Conservation (phyloP, 2,329 filamentous ascomycete genomes). For the Botrytis tulipae region DNA sequence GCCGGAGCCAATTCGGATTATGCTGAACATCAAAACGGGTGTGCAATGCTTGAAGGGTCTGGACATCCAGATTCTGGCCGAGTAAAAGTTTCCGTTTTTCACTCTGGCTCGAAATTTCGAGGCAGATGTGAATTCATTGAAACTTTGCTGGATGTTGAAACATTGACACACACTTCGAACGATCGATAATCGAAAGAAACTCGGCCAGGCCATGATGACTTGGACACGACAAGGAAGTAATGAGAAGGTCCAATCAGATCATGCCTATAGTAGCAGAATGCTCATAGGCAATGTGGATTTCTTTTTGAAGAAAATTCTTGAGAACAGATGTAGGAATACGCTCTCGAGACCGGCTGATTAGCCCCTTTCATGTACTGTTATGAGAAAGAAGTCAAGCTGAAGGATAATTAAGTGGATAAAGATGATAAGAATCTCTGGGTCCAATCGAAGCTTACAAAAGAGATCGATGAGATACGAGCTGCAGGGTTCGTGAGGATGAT, state of each 20-base stretch:
- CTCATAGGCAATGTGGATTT: not conserved
- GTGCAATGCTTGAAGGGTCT: not conserved
- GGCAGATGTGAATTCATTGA: too few relatives aligned
- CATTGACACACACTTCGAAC: not conserved
- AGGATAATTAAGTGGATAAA: not conserved
- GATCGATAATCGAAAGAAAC: not conserved
- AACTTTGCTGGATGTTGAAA: not conserved
- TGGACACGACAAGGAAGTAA: not conserved
- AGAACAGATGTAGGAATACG: not conserved
- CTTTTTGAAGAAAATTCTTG: not conserved
- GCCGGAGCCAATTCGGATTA: not conserved
- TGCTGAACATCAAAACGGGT: not conserved
- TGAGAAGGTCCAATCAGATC: not conserved
- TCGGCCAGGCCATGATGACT: not conserved
- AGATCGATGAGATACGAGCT: not conserved
- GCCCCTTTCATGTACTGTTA: not conserved
- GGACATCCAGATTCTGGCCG: not conserved
- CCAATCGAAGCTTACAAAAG: not conserved
- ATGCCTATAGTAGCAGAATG: not conserved
- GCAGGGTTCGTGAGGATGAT: not conserved
- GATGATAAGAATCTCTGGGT: not conserved
- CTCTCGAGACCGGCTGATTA: not conserved
- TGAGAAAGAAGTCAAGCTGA: not conserved
- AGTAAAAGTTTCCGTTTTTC: not conserved
- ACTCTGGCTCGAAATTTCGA: not conserved